Conservation (phyloP, 208 protist species). For the Willaertia magna region DNA sequence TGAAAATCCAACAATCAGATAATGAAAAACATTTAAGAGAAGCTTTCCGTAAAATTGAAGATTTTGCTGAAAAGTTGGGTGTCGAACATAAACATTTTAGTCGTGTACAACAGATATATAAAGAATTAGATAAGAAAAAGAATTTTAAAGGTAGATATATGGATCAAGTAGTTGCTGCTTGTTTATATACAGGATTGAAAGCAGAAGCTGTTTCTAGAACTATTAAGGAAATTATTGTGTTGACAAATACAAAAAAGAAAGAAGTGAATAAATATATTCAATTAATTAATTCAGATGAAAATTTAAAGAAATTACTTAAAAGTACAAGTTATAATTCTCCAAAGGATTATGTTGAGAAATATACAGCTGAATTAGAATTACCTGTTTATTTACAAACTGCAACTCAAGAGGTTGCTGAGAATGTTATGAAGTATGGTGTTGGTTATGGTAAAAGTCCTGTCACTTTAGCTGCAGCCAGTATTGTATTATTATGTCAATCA, state of each 20-base stretch:
- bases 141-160: neutral
- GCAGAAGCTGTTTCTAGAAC: neutral
- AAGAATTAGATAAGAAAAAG: neutral
- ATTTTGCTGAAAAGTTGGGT: neutral
- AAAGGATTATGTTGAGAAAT: neutral
- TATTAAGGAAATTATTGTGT: neutral
- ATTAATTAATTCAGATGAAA: no score
- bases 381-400: neutral
- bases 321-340: neutral
- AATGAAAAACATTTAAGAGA: neutral
- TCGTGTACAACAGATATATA: neutral
- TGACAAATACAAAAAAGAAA: no score
- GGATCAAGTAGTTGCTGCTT: neutral
- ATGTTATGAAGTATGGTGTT: neutral
- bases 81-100: neutral
- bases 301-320: no score
- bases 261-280: no score
- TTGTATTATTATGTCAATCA: neutral
- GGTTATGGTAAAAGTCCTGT: neutral
- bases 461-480: neutral
- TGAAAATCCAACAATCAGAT: neutral
- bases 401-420: neutral
- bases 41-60: neutral
- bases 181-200: neutral
- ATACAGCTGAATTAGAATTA: neutral